phyloP scores from a whole-genome alignment of 176 grass and related monocot species.

The barley (Hordeum vulgare) region MorexV3_pseudomolecules_assembly NC_058523.1:539784055-539784554 shows the following conservation, averaged over 20 bases:
- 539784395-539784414: no score
- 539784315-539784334: no score
- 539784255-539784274: background rate
- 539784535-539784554: no score
- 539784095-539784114: no score
- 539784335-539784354: background rate
- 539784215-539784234: background rate
- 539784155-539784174: background rate
- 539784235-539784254: background rate
- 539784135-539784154: no score
- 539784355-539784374: background rate
- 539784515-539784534: background rate
- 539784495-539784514: no score
- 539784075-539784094: no score
- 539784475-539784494: background rate
- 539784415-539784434: no score
- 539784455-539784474: background rate
- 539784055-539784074: no score
- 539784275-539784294: background rate
- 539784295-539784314: no score
- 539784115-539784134: no score
- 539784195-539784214: background rate
- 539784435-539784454: no score
- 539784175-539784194: background rate
- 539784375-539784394: background rate